Base-by-base conservation (phyloP, 2,329 filamentous ascomycete species). In the Penicillium janthinellum region DNA sequence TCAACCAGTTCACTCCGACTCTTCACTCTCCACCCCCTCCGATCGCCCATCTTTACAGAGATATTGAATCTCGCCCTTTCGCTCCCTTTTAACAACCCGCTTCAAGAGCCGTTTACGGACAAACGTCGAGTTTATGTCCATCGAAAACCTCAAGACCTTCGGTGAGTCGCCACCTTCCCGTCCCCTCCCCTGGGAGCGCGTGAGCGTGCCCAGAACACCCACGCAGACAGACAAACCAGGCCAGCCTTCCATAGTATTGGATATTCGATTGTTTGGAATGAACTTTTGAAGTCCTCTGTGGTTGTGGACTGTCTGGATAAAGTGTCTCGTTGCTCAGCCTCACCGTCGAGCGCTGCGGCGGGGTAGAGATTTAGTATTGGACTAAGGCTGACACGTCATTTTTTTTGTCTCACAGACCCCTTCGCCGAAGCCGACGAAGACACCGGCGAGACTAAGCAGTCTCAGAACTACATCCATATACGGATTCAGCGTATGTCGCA, bases 361-460 rank as follows among this genome's bases (percentile, higher is more conserved):
- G 75, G 76, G 76, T 77, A 77, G 63, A 64, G 50, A 68, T 71
- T 60, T 66, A 62, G 59, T 67, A 64, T 65, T 64, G 67, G 64
- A 64, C 65, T 67, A 56, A 71, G 63, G 69, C 73, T 76, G 68
- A 77, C 73, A 71, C 63, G 54, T 66, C 61, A 59, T 64, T 17
- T 47, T 35, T 37, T 35, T 37, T 42, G 8, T 62, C 64, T 64
- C 61, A 72, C 77, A 97, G 95, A 99, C 90, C 95, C 95, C 90
- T 99, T 99, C 92, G 95, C 95, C 90, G 95, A 98, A 91, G 95
- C 93, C 88, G 95, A 97, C 91, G 94, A 97, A 89, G 93, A 96
- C 82, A 92, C 90, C 81, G 93, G 92, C 86, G 91, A 96, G 84
- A 90, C 88, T 79, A 95, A 95, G 83, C 90, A 95, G 86, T 88